phyloP scores from a whole-genome alignment of 1,284 basidiomycete genomes.

The Heterobasidion annosum region DNA sequence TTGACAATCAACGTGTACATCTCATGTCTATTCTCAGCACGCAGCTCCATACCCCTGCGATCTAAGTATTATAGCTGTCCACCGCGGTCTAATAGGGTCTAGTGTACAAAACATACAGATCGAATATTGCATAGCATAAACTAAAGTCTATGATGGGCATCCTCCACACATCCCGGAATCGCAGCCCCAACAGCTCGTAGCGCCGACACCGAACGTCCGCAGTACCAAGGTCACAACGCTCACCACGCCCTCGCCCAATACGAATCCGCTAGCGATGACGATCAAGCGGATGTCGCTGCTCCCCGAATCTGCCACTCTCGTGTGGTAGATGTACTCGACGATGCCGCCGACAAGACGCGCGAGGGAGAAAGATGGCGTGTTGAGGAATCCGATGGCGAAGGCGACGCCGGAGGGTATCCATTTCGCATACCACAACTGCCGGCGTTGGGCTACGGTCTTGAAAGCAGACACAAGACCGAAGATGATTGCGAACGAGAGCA shows the following conservation, averaged over 20 bases:
- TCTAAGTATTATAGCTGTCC: too few relatives aligned
- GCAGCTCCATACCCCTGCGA: too few relatives aligned
- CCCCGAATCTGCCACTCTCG: conserved; percentile 32
- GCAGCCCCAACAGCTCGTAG: conserved; percentile 82
- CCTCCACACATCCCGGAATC: conserved; percentile 62
- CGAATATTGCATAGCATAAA: background rate
- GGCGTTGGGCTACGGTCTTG: conserved; percentile 53
- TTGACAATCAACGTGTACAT: too few relatives aligned
- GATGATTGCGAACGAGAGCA: conserved; percentile 67
- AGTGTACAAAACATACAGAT: too few relatives aligned
- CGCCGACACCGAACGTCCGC: conserved; percentile 66
- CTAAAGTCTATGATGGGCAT: conserved; percentile 32
- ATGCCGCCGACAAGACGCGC: conserved; percentile 87
- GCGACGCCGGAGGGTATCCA: conserved; percentile 85
- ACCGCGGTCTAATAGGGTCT: too few relatives aligned
- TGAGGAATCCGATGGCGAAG: conserved; percentile 87
- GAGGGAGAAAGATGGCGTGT: conserved; percentile 91
- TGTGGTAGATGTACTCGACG: conserved; percentile 64
- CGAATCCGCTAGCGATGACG: conserved; percentile 90
- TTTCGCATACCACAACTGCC: conserved; percentile 40
- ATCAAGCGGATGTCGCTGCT: conserved; percentile 66
- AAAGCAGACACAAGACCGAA: conserved; percentile 62
- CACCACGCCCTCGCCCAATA: conserved; percentile 88
- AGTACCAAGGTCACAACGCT: conserved; percentile 77
- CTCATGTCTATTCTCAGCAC: too few relatives aligned